A percentile compares a stretch with the other conserved stretches of the same genome.
Conservation (phyloP, 345 rosid species). For the Nephelium lappaceum region DNA sequence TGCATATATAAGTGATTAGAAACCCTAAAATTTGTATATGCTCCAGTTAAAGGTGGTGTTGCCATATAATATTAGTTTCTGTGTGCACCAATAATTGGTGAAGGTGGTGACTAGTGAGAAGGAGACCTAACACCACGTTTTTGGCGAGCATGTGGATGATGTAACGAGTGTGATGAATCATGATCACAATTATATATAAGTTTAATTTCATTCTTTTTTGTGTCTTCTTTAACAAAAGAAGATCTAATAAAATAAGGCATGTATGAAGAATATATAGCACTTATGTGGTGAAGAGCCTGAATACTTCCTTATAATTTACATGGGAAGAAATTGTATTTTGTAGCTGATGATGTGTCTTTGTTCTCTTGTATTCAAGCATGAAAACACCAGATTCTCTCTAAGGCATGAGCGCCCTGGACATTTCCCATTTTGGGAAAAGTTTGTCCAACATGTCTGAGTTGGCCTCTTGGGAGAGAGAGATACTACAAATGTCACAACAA, state of each 20-base stretch:
- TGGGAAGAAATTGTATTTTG: neutral
- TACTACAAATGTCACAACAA: constrained; percentile 12
- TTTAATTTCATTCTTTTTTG: neutral
- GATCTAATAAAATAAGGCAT: neutral
- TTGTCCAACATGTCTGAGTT: neutral
- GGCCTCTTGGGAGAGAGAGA: constrained; percentile 2
- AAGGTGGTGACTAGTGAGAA: constrained; percentile 10
- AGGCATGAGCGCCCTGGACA: constrained; percentile 3
- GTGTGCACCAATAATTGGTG: constrained; percentile 38
- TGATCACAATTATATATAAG: no score
- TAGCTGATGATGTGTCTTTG: constrained; percentile 16
- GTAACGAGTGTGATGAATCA: neutral
- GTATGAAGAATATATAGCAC: neutral
- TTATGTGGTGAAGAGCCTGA: constrained; percentile 11
- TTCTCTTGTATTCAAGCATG: constrained; percentile 17
- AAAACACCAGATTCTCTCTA: neutral
- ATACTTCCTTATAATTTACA: neutral
- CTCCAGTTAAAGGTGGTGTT: neutral
- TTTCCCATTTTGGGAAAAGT: neutral
- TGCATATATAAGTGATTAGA: neutral
- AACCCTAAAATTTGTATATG: neutral
- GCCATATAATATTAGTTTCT: constrained; percentile 1
- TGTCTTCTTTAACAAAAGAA: neutral
- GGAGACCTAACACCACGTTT: constrained; percentile 9
- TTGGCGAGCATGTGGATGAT: constrained; percentile 11